phyloP scores from a whole-genome alignment of 805 yeast genomes.

The Scheffersomyces lignosus region DNA sequence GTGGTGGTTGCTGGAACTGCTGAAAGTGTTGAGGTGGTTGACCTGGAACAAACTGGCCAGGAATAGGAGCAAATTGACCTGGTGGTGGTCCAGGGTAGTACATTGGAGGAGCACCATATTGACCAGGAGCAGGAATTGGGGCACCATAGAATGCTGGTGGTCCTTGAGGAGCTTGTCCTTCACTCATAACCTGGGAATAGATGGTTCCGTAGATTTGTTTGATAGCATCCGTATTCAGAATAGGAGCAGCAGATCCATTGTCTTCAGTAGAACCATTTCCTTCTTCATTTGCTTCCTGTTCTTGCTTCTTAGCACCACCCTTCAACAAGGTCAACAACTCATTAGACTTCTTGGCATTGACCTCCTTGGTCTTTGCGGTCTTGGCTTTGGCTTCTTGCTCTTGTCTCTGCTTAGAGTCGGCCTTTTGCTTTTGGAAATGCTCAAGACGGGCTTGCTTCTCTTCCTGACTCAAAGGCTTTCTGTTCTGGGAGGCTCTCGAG shows the following conservation, averaged over 20 bases:
- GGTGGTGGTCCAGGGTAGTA: neutral
- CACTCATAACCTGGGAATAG: constrained; percentile 43
- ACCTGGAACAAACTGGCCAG: constrained; percentile 32
- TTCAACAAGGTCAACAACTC: constrained; percentile 33
- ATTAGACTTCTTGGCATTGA: constrained; percentile 24
- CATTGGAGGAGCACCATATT: too few species aligned
- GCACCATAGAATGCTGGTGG: constrained; percentile 5
- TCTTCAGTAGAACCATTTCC: constrained; percentile 8
- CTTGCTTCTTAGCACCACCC: constrained; percentile 10
- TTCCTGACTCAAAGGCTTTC: constrained; percentile 26
- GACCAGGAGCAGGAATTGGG: constrained; percentile 3
- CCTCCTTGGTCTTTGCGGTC: constrained; percentile 6
- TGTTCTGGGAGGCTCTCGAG: constrained; percentile 57
- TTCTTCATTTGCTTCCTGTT: constrained; percentile 5
- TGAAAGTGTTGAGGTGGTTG: constrained; percentile 11
- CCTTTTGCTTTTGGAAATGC: constrained; percentile 3
- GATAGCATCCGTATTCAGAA: constrained; percentile 30
- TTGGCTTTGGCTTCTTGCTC: constrained; percentile 8
- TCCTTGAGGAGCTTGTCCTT: constrained; percentile 21
- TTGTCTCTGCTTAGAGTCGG: constrained; percentile 4
- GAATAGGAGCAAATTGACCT: constrained; percentile 25
- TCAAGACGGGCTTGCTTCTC: constrained; percentile 16
- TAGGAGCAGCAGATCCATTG: constrained; percentile 15
- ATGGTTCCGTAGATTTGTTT: constrained; percentile 45
- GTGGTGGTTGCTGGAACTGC: constrained; percentile 1